Percentiles rank a stretch among this genome's conserved stretches.
phyloP scores from a whole-genome alignment of 345 rosid species.

The Schrenkiella parvula region DNA sequence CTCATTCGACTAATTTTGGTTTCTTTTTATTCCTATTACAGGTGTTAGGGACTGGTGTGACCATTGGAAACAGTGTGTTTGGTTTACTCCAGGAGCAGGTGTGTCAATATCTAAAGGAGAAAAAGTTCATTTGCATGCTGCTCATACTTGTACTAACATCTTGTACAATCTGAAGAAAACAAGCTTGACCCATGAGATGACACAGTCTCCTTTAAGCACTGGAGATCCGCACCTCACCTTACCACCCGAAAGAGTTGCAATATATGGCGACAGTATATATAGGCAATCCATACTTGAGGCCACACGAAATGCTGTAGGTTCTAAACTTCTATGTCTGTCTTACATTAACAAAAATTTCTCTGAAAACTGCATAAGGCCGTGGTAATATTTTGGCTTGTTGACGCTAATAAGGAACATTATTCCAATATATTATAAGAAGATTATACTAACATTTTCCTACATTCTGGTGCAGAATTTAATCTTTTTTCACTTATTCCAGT shows the following conservation, averaged over 20 bases:
- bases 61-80: constrained; percentile 98
- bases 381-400: not conserved
- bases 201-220: constrained; percentile 20
- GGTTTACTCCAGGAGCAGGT: constrained; percentile 69
- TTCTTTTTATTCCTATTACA: constrained; percentile 18
- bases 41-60: constrained; percentile 81
- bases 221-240: constrained; percentile 52
- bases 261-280: constrained; percentile 69
- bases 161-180: constrained; percentile 52
- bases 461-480: not conserved
- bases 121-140: constrained; percentile 56
- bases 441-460: not conserved
- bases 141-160: constrained; percentile 57
- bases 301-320: constrained; percentile 55
- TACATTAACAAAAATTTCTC: not conserved
- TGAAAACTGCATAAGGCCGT: constrained; percentile 2
- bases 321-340: constrained; percentile 33
- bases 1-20: not conserved
- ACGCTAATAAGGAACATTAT: not conserved
- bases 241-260: constrained; percentile 73
- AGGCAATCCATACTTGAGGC: constrained; percentile 56
- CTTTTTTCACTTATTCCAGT: constrained; percentile 42
- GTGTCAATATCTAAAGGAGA: constrained; percentile 48
- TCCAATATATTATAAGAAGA: not conserved
- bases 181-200: constrained; percentile 27